Base-by-base conservation (phyloP, 1,139 yeast species). In the Wickerhamomyces sp. region DNA sequence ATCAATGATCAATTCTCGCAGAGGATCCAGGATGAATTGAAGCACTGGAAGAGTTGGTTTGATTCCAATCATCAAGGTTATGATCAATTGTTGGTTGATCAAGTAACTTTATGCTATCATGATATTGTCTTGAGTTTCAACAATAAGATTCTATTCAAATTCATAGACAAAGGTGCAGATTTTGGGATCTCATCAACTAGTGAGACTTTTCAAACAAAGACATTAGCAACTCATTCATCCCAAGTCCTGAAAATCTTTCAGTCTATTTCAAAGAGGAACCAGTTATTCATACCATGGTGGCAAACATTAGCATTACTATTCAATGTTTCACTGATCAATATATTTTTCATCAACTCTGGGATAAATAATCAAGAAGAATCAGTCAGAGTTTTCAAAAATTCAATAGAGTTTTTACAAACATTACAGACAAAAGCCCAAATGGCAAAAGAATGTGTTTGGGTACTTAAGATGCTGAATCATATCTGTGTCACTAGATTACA, bases 391-490 rank as follows among this genome's bases (percentile, higher is more conserved):
- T 51, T 67, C 14, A 31, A 46, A 8, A 45, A 51, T 32, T 60
- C 64, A 6, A 56, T 67, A 43, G 45, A 46, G 10, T 46, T 65
- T 1, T 56, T 71, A 39, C 45, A 50, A 3, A 44, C 37, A 13
- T 41, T 59, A 29, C 54, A 52, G 34, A 38, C 38, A n/a, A 44
- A 50, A 15, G 57, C 63, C 4, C 56, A 70, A 41, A 81, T 81
- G 88, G 79, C 76, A 10, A 69, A 72, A 44, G 87, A 81, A 57
- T 78, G 84, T 57, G 60, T 78, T 30, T 81, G 88, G 88, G 81
- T 80, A 1, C 59, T 81, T 36, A 78, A 78, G 50, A 76, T 75
- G 68, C 66, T 79, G 43, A 79, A 78, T 54, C 76, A 76, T 48
- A 71, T 79, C 52, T 62, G 78, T 41, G 63, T 73, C 14, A 63